Evolutionary conservation across 179 eudicot genomes (phyloP), one percentile per base, ranked within the genome.

Genomic region (Spinacia oleracea): DNA sequence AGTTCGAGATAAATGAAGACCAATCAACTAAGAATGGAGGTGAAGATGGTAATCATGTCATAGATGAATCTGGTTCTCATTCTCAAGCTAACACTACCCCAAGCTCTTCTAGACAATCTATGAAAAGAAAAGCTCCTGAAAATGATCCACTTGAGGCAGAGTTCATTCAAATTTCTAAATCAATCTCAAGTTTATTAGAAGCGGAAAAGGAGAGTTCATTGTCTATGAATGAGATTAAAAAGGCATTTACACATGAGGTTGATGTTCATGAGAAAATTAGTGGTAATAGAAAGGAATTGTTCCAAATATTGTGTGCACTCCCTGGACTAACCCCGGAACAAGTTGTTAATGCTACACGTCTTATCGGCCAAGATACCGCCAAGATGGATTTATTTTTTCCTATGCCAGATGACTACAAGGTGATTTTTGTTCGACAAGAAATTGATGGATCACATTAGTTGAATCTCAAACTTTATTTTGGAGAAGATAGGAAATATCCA

Each of bases 261-360:
- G 53, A 74, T 38, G 69, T 74, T 35, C 35, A 74, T 59, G 67
- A 74, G 15, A 35, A 74, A 58, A 59, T 31, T 25, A 59, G 55
- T 15, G 43, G 38, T 2, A n/a, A 23, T 16, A 74, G 25, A 9
- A 74, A 58, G 15, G 20, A 74, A 59, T 40, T 74, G 23, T 59
- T 74, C 10, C 27, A 67, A 67, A 50, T 67, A 6, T 23, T 67
- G 5, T 20, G 71, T 67, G 48, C 27, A 67, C 48, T 38, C 0
- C 45, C 45, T 32, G 43, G 23, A 4, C 42, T 34, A 0, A 16
- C 43, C 27, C 48, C 48, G 0, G 42, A 15, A 20, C 29, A 67
- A 40, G 71, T 38, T 38, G 71, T 67, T 3, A 67, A 40, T 5
- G 71, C 71, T n/a, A 67, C 50, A 32, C 70, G 40, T 14, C 45